A percentile compares a stretch with the other conserved stretches of the same genome.
Conservation (phyloP, 1,284 basidiomycete species). For the Malassezia dermatis region DNA sequence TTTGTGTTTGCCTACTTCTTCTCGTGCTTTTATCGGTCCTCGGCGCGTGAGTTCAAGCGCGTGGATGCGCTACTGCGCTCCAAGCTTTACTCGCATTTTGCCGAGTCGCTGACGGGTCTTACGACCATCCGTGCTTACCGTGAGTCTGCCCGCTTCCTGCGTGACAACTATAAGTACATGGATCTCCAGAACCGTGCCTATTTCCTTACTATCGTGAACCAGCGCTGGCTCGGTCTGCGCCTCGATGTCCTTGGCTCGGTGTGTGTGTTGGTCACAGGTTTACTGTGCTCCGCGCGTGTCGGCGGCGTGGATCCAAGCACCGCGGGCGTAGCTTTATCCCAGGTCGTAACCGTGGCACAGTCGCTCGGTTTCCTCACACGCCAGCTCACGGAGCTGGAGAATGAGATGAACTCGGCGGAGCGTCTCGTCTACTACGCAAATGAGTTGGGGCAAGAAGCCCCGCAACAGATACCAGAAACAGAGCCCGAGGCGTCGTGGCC, state of each 20-base stretch:
- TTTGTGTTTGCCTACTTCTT: slow-evolving; percentile 38
- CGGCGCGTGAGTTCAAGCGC: slow-evolving; percentile 77
- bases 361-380: slow-evolving; percentile 44
- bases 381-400: slow-evolving; percentile 49
- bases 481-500: slow-evolving; percentile 43
- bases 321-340: slow-evolving; percentile 40
- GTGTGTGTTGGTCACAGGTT: slow-evolving; percentile 38
- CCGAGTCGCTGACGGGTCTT: slow-evolving; percentile 73
- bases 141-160: slow-evolving; percentile 51
- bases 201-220: slow-evolving; percentile 68
- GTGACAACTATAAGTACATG: slow-evolving; percentile 56
- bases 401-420: slow-evolving; percentile 47
- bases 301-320: slow-evolving; percentile 11
- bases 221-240: slow-evolving; percentile 71
- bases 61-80: slow-evolving; percentile 61
- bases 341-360: slow-evolving; percentile 40
- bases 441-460: slow-evolving; percentile 41
- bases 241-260: slow-evolving; percentile 50
- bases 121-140: slow-evolving; percentile 74
- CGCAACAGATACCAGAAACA: slow-evolving; percentile 29
- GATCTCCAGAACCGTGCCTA: slow-evolving; percentile 84
- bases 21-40: slow-evolving; percentile 72
- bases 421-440: slow-evolving; percentile 44
- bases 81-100: slow-evolving; percentile 70
- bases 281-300: slow-evolving; percentile 30